These are phyloP conservation scores for Lactarius psammicola DNA, from an alignment of 768 basidiomycete species.

Conservation along the genomic window DNA sequence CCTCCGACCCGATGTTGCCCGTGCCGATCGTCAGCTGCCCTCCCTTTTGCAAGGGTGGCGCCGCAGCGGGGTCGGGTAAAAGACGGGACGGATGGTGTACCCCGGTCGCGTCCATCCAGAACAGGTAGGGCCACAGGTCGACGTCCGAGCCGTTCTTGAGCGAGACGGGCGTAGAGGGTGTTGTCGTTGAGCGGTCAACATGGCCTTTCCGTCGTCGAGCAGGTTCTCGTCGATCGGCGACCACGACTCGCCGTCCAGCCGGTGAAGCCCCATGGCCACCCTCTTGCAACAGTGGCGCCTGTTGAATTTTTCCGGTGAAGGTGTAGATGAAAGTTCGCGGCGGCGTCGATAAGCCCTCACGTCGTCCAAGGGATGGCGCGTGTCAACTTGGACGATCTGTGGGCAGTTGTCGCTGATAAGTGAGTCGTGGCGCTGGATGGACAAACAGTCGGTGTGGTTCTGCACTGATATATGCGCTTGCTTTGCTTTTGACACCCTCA, in stretches of 20 bases:
- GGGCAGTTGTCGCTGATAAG: conserved; percentile 40
- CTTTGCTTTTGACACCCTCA: conserved; percentile 45
- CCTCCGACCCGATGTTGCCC: conserved; percentile 45
- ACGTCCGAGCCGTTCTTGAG: conserved; percentile 50
- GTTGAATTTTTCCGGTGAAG: conserved; percentile 51
- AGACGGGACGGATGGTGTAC: conserved; percentile 54
- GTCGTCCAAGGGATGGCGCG: conserved; percentile 37
- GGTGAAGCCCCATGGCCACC: conserved; percentile 54
- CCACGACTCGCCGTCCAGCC: conserved; percentile 47
- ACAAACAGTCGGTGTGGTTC: conserved; percentile 41
- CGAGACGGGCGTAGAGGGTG: conserved; percentile 47
- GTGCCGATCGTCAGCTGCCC: conserved; percentile 44
- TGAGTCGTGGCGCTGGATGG: conserved; percentile 48
- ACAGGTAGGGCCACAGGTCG: conserved; percentile 63
- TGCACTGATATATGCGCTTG: conserved; percentile 54
- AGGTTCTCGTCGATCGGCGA: conserved; percentile 46
- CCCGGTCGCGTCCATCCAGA: conserved; percentile 59
- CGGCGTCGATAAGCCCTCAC: conserved; percentile 48
- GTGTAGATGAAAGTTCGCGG: conserved; percentile 59
- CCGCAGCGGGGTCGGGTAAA: conserved; percentile 45
- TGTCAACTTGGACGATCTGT: conserved; percentile 41
- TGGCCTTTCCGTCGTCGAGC: conserved; percentile 48
- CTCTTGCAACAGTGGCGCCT: conserved; percentile 46
- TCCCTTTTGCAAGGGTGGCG: conserved; percentile 46
- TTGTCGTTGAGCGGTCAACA: conserved; percentile 43